Conservation (phyloP, 345 rosid genomes). For the Mallotus nudiflorus region DNA sequence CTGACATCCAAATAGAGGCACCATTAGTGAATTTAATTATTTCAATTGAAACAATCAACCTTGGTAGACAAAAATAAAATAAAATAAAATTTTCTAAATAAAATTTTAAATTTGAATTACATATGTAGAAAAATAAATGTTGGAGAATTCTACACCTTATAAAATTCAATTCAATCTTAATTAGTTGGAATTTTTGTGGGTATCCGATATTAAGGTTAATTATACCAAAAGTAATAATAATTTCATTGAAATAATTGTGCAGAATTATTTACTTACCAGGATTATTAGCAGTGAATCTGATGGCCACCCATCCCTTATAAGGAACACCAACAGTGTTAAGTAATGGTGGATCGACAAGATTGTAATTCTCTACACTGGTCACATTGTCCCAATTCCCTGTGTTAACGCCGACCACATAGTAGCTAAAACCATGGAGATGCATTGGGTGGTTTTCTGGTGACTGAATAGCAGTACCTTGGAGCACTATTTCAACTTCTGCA, state of each 20-base stretch:
- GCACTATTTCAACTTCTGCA: slow-evolving; percentile 34
- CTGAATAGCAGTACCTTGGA: slow-evolving; percentile 37
- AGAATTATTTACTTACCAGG: slow-evolving; percentile 19
- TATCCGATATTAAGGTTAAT: no score
- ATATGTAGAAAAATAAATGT: no score
- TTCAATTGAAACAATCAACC: no score
- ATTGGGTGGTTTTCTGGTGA: slow-evolving; percentile 36
- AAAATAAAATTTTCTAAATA: no score
- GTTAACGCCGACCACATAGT: slow-evolving; percentile 39
- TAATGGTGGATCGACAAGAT: slow-evolving; percentile 36
- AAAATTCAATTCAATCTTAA: no score
- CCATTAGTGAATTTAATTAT: no score
- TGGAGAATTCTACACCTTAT: no score
- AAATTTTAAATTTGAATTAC: no score
- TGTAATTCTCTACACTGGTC: slow-evolving; percentile 17
- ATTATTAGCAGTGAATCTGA: slow-evolving; percentile 14
- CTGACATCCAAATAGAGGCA: background rate
- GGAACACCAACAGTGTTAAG: slow-evolving; percentile 33
- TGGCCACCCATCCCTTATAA: slow-evolving; percentile 17
- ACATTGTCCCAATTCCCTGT: slow-evolving; percentile 28
- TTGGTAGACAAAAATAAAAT: no score
- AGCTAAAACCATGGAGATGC: slow-evolving; percentile 45
- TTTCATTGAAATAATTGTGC: no score
- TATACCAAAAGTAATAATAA: no score
- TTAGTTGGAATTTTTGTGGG: no score